These are phyloP conservation scores for Aspergillus flavus DNA, from an alignment of 2,329 filamentous ascomycete species.

Conservation along the genomic window DNA sequence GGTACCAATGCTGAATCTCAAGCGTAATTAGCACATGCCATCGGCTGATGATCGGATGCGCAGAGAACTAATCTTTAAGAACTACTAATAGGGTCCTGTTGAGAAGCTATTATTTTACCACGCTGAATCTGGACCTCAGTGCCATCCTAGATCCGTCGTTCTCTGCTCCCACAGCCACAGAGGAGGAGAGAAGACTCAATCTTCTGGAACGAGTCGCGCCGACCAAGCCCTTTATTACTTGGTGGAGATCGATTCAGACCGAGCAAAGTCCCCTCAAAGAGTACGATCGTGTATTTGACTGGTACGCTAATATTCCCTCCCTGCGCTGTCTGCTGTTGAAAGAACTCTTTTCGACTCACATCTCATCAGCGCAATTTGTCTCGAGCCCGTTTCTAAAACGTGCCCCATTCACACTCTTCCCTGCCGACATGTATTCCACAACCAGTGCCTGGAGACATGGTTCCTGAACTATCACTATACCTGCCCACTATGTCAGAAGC, in stretches of 20 bases:
- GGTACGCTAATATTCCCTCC: not conserved
- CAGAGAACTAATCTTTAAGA: not conserved
- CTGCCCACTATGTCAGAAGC: constrained; percentile 7
- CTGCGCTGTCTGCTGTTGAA: too few species aligned
- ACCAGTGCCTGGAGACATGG: constrained; percentile 6
- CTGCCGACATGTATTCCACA: constrained; percentile 11
- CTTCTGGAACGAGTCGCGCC: not conserved
- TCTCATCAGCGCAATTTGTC: constrained; percentile 11
- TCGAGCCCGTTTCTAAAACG: constrained; percentile 4
- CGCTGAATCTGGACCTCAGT: not conserved
- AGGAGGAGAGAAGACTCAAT: not conserved
- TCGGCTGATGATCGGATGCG: not conserved
- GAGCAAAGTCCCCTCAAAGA: not conserved
- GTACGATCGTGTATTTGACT: not conserved
- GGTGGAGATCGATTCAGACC: not conserved
- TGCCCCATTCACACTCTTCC: constrained; percentile 10
- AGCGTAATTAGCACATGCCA: not conserved
- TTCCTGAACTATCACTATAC: constrained; percentile 7
- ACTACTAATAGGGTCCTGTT: not conserved
- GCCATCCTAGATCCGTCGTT: not conserved
- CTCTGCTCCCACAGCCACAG: not conserved
- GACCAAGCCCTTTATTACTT: not conserved
- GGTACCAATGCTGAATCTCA: not conserved
- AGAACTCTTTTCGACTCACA: not conserved
- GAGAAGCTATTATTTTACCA: constrained; percentile 1